Evolutionary conservation across 306 rosid species (phyloP).

Genomic region (Glycine latifolia): DNA sequence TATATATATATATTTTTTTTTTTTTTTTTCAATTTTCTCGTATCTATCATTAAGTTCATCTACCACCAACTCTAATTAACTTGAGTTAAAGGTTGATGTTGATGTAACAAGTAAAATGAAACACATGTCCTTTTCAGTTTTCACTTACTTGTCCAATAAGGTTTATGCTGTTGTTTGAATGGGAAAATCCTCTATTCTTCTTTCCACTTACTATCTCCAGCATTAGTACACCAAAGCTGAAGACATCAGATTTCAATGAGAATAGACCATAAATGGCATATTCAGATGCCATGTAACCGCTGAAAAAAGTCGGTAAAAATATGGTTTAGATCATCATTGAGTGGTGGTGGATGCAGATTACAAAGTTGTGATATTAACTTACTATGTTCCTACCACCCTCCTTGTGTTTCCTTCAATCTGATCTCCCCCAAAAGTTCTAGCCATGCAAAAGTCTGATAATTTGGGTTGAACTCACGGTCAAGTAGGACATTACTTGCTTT

Average conservation of each 20-base stretch:
- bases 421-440: constrained; percentile 53
- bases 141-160: constrained; percentile 51
- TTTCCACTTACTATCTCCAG: constrained; percentile 50
- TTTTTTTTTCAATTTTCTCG: too few species aligned
- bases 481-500: constrained; percentile 49
- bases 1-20: too few species aligned
- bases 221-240: constrained; percentile 45
- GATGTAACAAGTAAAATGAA: background rate
- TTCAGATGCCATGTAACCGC: constrained; percentile 54
- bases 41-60: too few species aligned
- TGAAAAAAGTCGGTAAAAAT: constrained; percentile 12
- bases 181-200: constrained; percentile 45
- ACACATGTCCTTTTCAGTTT: background rate
- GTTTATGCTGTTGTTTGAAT: constrained; percentile 26
- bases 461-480: constrained; percentile 46
- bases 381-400: constrained; percentile 54
- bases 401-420: constrained; percentile 48
- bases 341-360: background rate
- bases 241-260: constrained; percentile 49
- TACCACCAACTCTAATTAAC: too few species aligned
- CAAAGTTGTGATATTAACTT: constrained; percentile 26
- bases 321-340: background rate
- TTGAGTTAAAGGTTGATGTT: too few species aligned
- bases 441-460: constrained; percentile 52
- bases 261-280: constrained; percentile 49